Evolutionary conservation across 2,329 filamentous ascomycete genomes (phyloP).

Genomic region (Trichoderma sp.): DNA sequence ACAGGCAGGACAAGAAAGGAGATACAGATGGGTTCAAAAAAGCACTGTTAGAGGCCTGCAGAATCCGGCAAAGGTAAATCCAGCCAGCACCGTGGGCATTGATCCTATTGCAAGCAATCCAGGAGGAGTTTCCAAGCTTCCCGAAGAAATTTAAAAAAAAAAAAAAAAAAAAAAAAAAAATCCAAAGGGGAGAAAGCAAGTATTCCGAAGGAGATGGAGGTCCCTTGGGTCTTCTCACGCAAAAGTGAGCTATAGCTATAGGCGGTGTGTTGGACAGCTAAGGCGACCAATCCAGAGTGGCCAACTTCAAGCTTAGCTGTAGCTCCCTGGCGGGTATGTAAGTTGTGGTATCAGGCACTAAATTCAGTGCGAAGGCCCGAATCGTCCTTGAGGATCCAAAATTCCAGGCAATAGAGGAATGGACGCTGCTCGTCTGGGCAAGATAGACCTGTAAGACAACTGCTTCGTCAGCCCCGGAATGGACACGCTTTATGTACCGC

Average conservation of each 20-base stretch:
- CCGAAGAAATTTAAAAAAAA: conserved; percentile 6
- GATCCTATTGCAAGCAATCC: conserved; percentile 24
- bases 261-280: conserved; percentile 24
- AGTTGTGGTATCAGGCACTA: conserved; percentile 25
- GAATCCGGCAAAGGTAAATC: conserved; percentile 25
- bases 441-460: conserved; percentile 25
- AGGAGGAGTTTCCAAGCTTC: conserved; percentile 8
- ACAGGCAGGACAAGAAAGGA: not conserved
- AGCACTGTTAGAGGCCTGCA: conserved; percentile 16
- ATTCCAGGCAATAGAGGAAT: conserved; percentile 20
- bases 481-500: conserved; percentile 25
- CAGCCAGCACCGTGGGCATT: conserved; percentile 24
- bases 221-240: conserved; percentile 19
- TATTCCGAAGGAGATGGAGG: conserved; percentile 21
- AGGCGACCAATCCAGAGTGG: conserved; percentile 25
- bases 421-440: conserved; percentile 22
- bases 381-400: conserved; percentile 25
- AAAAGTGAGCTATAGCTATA: conserved; percentile 22
- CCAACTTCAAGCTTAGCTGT: conserved; percentile 19
- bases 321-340: conserved; percentile 19
- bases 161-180: too few relatives aligned
- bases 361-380: conserved; percentile 26
- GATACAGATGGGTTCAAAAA: conserved; percentile 5
- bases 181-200: conserved; percentile 22
- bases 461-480: conserved; percentile 25